Conservation (phyloP, 768 basidiomycete species). For the Suillus decipiens region DNA sequence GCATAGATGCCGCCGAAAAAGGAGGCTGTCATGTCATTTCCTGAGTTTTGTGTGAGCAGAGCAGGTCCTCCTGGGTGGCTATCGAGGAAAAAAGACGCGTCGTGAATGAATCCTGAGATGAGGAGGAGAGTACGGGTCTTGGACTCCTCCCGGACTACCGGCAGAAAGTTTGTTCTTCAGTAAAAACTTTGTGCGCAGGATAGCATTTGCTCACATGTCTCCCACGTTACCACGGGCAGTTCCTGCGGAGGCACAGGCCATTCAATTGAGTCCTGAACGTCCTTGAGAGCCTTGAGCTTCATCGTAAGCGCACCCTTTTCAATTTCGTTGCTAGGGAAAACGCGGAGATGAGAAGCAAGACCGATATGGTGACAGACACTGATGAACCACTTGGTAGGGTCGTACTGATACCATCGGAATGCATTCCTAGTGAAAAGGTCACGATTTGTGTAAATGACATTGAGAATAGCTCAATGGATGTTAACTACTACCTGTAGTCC, state of each 20-base stretch:
- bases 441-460: constrained; percentile 12
- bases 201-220: constrained; percentile 57
- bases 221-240: constrained; percentile 81
- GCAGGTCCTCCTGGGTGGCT: constrained; percentile 78
- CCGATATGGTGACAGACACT: constrained; percentile 58
- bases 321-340: constrained; percentile 89
- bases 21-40: constrained; percentile 81
- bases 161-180: constrained; percentile 3
- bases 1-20: constrained; percentile 87
- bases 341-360: constrained; percentile 77
- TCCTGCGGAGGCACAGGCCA: constrained; percentile 63
- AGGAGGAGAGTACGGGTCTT: constrained; percentile 66
- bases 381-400: constrained; percentile 84
- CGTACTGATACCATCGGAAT: constrained; percentile 70
- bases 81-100: constrained; percentile 70
- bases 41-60: constrained; percentile 58
- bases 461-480: neutral
- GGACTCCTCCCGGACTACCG: constrained; percentile 66
- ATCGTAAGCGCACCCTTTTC: constrained; percentile 80
- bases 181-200: neutral
- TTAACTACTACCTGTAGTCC: constrained; percentile 43
- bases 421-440: constrained; percentile 54
- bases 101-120: constrained; percentile 87
- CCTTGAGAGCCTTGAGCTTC: constrained; percentile 74
- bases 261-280: constrained; percentile 56